Conservation (phyloP, 129 eudicot species). For the Gnaphalium uliginosum region DNA sequence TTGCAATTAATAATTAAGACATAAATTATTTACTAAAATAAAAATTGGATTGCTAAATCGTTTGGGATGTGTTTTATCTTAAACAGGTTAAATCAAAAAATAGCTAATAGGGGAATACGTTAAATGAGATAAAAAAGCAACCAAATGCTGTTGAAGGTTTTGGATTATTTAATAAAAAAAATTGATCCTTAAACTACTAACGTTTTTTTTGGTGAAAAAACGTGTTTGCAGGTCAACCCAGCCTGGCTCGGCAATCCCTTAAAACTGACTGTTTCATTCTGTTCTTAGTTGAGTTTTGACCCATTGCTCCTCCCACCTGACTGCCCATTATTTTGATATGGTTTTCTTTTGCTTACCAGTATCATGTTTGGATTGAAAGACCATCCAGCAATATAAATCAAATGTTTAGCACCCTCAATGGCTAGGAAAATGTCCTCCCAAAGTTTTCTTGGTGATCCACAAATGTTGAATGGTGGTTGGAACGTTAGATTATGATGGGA, state of each 20-base stretch:
- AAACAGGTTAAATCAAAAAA: neutral
- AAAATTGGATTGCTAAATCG: no score
- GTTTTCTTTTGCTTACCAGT: slow-evolving; percentile 52
- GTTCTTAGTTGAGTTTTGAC: neutral
- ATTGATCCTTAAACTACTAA: no score
- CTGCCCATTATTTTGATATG: neutral
- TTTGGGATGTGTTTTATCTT: neutral
- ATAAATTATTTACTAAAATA: no score
- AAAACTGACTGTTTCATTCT: neutral
- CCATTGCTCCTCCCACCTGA: neutral
- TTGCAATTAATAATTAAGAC: neutral
- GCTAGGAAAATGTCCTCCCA: slow-evolving; percentile 93
- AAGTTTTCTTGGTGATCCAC: slow-evolving; percentile 55
- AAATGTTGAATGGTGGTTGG: slow-evolving; percentile 53
- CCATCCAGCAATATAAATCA: slow-evolving; percentile 95
- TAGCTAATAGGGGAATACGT: neutral
- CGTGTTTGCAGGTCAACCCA: slow-evolving; percentile 1
- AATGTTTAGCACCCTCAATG: slow-evolving; percentile 82
- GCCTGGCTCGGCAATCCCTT: neutral
- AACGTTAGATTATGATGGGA: slow-evolving; percentile 73
- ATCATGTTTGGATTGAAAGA: slow-evolving; percentile 85
- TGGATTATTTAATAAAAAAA: no score
- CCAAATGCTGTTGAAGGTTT: neutral
- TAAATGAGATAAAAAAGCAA: neutral
- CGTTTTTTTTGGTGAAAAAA: no score